Evolutionary conservation across 495 filamentous ascomycete species (phyloP).

Genomic region (Aspergillus olivimuriae): DNA sequence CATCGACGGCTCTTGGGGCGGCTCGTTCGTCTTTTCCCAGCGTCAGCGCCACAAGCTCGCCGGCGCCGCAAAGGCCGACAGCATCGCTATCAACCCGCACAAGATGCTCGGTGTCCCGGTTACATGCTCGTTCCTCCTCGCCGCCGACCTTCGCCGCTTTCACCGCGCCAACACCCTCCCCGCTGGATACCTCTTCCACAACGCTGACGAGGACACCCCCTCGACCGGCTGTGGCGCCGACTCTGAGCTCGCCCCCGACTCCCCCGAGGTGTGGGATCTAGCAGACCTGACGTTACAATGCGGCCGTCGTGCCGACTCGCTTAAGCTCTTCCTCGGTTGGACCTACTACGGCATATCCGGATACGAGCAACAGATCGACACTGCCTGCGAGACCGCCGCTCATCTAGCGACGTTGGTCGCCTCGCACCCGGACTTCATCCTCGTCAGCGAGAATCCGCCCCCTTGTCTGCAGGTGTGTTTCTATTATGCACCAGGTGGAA

Average conservation of each 20-base stretch:
- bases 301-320: slow-evolving; percentile 73
- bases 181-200: slow-evolving; percentile 83
- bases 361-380: slow-evolving; percentile 57
- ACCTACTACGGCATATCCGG: slow-evolving; percentile 73
- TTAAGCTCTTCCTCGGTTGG: slow-evolving; percentile 86
- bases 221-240: slow-evolving; percentile 9
- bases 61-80: slow-evolving; percentile 69
- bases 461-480: slow-evolving; percentile 95
- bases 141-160: slow-evolving; percentile 65
- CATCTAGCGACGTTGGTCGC: slow-evolving; percentile 56
- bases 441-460: slow-evolving; percentile 69
- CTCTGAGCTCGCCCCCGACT: slow-evolving; percentile 27
- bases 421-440: slow-evolving; percentile 51
- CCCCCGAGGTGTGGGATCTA: slow-evolving; percentile 75
- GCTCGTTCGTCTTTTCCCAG: slow-evolving; percentile 70
- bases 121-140: slow-evolving; percentile 86
- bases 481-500: slow-evolving; percentile 62
- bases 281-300: slow-evolving; percentile 91
- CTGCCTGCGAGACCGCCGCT: slow-evolving; percentile 59
- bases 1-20: slow-evolving; percentile 88
- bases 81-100: slow-evolving; percentile 83
- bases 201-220: slow-evolving; percentile 23
- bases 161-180: slow-evolving; percentile 78
- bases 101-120: slow-evolving; percentile 93
- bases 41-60: slow-evolving; percentile 55